These are phyloP conservation scores for Penicillium sp. DNA, from an alignment of 2,329 filamentous ascomycete species.

Conservation along the genomic window DNA sequence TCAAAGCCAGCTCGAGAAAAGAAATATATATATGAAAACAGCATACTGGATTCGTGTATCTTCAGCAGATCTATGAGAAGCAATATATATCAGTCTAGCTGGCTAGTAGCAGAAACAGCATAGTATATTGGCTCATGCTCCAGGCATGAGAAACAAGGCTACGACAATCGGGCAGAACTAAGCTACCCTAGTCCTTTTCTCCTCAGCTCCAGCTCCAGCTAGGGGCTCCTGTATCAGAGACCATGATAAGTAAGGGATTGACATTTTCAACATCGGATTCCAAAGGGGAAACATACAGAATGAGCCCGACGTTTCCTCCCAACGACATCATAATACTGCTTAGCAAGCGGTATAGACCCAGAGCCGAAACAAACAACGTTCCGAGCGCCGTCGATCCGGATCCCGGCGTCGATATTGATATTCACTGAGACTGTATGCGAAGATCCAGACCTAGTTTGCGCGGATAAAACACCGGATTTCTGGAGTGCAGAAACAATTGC, in stretches of 20 bases:
- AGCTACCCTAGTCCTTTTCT: not conserved
- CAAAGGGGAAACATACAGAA: conserved; percentile 26
- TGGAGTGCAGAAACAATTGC: conserved; percentile 31
- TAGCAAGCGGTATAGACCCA: not conserved
- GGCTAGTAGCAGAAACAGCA: not conserved
- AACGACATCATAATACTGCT: not conserved
- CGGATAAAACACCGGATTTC: conserved; percentile 13
- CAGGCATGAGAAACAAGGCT: not conserved
- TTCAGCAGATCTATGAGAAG: not conserved
- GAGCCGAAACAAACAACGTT: conserved; percentile 34
- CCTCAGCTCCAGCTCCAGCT: not conserved
- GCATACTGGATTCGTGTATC: conserved; percentile 4
- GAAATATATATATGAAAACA: not conserved
- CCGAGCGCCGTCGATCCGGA: conserved; percentile 34
- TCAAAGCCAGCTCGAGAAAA: too few relatives aligned
- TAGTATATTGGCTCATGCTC: not conserved
- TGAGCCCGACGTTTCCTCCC: conserved; percentile 27
- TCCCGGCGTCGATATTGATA: conserved; percentile 35
- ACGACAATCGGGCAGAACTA: not conserved
- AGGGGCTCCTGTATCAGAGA: conserved; percentile 3
- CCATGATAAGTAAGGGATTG: not conserved
- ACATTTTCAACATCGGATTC: not conserved
- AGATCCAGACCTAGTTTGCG: not conserved
- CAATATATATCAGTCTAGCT: not conserved
- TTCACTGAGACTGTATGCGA: conserved; percentile 18